Percentiles rank a stretch among this genome's conserved stretches.
phyloP scores from a whole-genome alignment of 2,329 filamentous ascomycete genomes.

The Aureobasidium uvarum region DNA sequence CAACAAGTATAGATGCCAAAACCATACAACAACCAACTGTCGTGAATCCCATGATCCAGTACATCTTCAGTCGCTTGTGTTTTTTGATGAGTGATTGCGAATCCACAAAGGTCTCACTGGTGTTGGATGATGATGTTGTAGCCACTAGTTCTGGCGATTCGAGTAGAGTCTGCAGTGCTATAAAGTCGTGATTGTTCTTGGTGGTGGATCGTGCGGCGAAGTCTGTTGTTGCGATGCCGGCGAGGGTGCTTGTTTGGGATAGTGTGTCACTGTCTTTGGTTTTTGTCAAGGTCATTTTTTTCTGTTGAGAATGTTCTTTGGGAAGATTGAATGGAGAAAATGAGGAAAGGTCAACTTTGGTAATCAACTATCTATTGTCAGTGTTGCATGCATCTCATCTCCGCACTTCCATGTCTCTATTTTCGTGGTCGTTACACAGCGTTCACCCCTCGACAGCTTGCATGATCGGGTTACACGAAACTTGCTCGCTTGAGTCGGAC shows the following conservation, averaged over 20 bases:
- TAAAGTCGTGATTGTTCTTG: not conserved
- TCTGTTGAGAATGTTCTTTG: not conserved
- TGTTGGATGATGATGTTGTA: not conserved
- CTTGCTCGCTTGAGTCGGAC: not conserved
- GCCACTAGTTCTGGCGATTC: not conserved
- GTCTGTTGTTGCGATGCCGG: not conserved
- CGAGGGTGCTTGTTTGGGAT: not conserved
- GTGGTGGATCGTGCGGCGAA: not conserved
- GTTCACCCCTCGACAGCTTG: not conserved
- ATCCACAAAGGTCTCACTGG: not conserved
- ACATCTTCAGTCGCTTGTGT: not conserved
- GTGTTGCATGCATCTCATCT: not conserved
- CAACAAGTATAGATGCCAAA: not conserved
- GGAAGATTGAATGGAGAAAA: not conserved
- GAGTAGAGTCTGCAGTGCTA: slow-evolving; percentile 4
- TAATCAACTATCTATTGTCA: not conserved
- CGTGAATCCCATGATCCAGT: not conserved
- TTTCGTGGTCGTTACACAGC: slow-evolving; percentile 8
- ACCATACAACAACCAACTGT: not conserved
- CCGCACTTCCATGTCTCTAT: not conserved
- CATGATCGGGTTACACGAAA: not conserved
- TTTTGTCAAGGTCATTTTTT: not conserved
- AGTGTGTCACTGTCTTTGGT: slow-evolving; percentile 1
- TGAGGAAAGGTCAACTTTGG: not conserved
- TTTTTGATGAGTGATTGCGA: not conserved